Conservation (phyloP, 768 basidiomycete genomes). For the Cyclocybe aegerita region DNA sequence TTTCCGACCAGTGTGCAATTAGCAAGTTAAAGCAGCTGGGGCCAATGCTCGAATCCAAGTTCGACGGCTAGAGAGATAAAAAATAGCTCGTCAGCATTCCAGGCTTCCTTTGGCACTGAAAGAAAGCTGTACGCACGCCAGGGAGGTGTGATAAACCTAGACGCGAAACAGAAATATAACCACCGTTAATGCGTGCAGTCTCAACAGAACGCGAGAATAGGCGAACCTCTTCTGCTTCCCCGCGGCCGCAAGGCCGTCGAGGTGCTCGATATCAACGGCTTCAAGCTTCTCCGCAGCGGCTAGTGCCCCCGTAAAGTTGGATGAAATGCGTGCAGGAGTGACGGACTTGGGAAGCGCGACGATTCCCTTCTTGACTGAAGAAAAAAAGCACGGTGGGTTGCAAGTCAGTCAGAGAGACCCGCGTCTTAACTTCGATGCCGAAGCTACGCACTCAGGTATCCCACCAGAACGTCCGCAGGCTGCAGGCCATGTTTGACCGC, state of each 20-base stretch:
- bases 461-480: slow-evolving; percentile 58
- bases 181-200: slow-evolving; percentile 3
- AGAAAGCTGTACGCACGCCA: slow-evolving; percentile 54
- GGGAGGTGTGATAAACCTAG: slow-evolving; percentile 58
- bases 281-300: slow-evolving; percentile 45
- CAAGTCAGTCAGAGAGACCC: slow-evolving; percentile 1
- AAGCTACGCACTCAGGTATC: slow-evolving; percentile 52
- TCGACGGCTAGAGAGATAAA: slow-evolving; percentile 47
- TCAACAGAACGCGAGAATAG: slow-evolving; percentile 13
- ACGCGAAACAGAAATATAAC: slow-evolving; percentile 8
- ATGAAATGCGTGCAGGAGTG: slow-evolving; percentile 62
- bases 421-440: background rate
- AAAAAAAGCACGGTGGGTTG: slow-evolving; percentile 6
- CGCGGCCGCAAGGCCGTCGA: slow-evolving; percentile 56
- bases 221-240: slow-evolving; percentile 66
- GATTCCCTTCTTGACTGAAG: slow-evolving; percentile 58
- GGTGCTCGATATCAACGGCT: slow-evolving; percentile 48
- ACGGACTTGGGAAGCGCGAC: slow-evolving; percentile 79
- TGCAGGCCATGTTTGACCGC: slow-evolving; percentile 56
- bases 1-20: background rate
- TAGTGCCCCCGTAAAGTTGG: slow-evolving; percentile 55
- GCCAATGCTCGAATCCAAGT: slow-evolving; percentile 73
- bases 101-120: slow-evolving; percentile 4
- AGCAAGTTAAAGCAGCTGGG: slow-evolving; percentile 16
- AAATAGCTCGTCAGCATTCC: slow-evolving; percentile 10